Base-by-base conservation (phyloP, 2,329 filamentous ascomycete genomes). In the Paracamarosporium sp. region DNA sequence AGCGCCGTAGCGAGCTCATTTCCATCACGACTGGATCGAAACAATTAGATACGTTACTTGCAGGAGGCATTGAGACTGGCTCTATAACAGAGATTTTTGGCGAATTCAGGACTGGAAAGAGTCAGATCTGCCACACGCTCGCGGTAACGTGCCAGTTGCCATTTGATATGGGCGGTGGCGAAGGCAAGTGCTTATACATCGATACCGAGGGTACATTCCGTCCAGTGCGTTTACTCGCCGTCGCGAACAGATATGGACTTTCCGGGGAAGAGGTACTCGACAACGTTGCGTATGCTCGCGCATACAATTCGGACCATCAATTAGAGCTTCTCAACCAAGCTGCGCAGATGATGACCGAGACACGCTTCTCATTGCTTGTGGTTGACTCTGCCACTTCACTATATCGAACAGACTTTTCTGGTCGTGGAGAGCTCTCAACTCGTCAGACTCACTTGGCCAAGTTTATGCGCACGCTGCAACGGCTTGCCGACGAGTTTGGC, bases 301-400 rank as follows among this genome's bases (percentile, higher is more conserved):
- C 95, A 9, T 99, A 99, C 82, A 99, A 99, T 76, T 98, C 94
- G 0, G 95, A 99, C 65, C 95, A 99, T 78, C 95, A 99, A 77
- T 86, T 99, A 50, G 92, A 97, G 75, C 85, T 99, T 7, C 87
- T 99, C 61, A 95, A 95, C 70, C 94, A 98, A 77, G 96, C 95
- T 3, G 90, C 95, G 2, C 88, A 93, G 61, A 99, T 99, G 95
- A 99, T 99, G 96, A 97, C 93, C 56, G 96, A 99, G 81, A 99
- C 95, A 0, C 88, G 95, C 4, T 99, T 99, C 78, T 98, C 95
- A 3, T 85, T 99, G 8, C 87, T 99, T 48, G 88, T 99, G 47
- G 95, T 99, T 55, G 95, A 99, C 79, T 97, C 93, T 55, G 96
- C 96, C 13, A 99, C 95, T 0, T 90, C 94, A 2, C 85, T 99